phyloP scores from a whole-genome alignment of 202 grass and related monocot species.

The Hordeum pubiflorum region DNA sequence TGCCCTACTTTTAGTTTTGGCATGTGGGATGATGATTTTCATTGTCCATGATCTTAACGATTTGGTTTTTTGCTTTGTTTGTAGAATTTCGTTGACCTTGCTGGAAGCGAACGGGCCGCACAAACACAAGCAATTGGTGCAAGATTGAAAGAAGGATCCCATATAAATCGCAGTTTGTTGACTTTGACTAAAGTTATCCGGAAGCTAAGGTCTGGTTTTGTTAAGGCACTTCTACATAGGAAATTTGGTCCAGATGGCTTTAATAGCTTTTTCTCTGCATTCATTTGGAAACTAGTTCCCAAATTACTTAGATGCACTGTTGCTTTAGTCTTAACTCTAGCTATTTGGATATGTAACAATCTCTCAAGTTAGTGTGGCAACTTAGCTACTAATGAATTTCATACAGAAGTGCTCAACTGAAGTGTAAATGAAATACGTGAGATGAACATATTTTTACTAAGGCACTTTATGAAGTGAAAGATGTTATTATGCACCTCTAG shows the following conservation, averaged over 20 bases:
- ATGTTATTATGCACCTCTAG: no score
- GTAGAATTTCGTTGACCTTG: conserved; percentile 99
- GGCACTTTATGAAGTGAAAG: background rate
- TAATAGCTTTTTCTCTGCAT: background rate
- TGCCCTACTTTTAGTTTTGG: conserved; percentile 17
- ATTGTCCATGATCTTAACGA: conserved; percentile 12
- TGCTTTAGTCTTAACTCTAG: background rate
- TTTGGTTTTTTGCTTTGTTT: conserved; percentile 1
- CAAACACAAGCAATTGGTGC: conserved; percentile 88
- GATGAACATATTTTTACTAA: background rate
- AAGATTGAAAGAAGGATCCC: conserved; percentile 86
- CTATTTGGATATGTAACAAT: background rate
- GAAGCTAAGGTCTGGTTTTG: conserved; percentile 71
- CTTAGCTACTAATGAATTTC: background rate
- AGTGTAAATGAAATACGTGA: conserved; percentile 1
- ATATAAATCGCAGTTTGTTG: conserved; percentile 94
- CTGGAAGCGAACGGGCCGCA: conserved; percentile 88
- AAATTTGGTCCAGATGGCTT: conserved; percentile 3
- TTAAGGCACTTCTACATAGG: background rate
- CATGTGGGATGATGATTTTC: conserved; percentile 5
- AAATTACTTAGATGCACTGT: background rate
- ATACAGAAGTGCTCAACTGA: background rate
- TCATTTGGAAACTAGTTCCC: conserved; percentile 3
- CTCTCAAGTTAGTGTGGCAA: background rate
- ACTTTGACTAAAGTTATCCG: conserved; percentile 96